Evolutionary conservation across 371 early-diverging fungal species (phyloP), one percentile per base, ranked within the genome.

Genomic region (Apophysomyces trapeziformis): DNA sequence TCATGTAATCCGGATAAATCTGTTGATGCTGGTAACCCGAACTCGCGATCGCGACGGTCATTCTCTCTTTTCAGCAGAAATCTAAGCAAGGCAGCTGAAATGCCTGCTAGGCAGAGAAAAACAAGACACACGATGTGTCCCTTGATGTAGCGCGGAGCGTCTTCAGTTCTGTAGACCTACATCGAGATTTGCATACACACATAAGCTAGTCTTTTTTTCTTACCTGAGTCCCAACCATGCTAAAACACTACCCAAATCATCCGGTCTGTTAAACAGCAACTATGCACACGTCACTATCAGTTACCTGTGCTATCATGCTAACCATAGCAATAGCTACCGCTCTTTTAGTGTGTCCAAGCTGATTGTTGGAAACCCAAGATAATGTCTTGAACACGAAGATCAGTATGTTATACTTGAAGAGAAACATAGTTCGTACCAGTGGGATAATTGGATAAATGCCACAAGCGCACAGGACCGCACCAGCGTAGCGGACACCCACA

Each of bases 331-430:
- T 71, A n/a, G 76, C 83, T 21, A 83, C 76, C 4, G 79, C 87
- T 7, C 86, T 78, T 57, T 86, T 86, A 0, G 86, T 86, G 57
- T 84, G 85, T 7, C 87, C 86, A 18, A 85, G 66, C 32, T 84
- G 71, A 61, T 86, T 87, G 68, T 87, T 86, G 6, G 84, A 78
- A 2, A 85, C 80, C 87, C 87, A 87, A 44, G 82, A 82, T 16
- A 86, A 67, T 32, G 82, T 79, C 16, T 69, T 57, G 68, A 64
- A 12, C 63, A 69, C 11, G 8, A 26, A 21, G 43, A 47, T 43
- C n/a, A 61, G 12, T 1, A 7, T 41, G 41, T 41, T 11, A 41
- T 16, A 5, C 16, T 21, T 11, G n/a, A 18, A 1, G 11, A 14
- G 47, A 16, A 14, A 47, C 47, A 14, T 21, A 7, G 5, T 14